Evolutionary conservation across 2,329 filamentous ascomycete genomes (phyloP).

Genomic region (Dactylellina drechsleri): DNA sequence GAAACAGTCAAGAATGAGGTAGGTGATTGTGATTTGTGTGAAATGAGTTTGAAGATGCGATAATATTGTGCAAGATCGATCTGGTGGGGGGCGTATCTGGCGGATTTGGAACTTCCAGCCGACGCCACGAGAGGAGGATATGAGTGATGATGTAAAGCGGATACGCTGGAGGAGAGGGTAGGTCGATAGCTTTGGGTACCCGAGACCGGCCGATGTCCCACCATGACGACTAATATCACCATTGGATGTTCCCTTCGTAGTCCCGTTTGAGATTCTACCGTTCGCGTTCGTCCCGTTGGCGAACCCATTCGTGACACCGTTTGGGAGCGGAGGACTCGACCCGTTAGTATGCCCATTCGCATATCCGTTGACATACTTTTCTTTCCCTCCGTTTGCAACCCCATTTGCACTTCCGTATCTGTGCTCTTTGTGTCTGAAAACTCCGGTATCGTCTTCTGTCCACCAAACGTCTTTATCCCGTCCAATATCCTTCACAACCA

Average conservation of each 20-base stretch:
- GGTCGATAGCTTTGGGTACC: constrained; percentile 25
- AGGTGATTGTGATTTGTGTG: constrained; percentile 17
- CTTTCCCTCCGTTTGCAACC: background rate
- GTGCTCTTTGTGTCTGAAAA: background rate
- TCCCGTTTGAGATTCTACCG: constrained; percentile 14
- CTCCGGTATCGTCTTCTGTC: constrained; percentile 26
- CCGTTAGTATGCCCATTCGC: constrained; percentile 9
- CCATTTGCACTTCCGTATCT: constrained; percentile 18
- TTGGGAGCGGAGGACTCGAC: background rate
- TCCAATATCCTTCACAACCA: constrained; percentile 48
- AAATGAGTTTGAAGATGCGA: constrained; percentile 31
- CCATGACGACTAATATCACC: background rate
- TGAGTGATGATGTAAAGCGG: constrained; percentile 34
- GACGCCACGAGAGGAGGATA: constrained; percentile 38
- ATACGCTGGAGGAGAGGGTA: constrained; percentile 40
- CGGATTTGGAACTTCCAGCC: constrained; percentile 52
- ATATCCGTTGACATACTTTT: background rate
- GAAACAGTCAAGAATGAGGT: constrained; percentile 40
- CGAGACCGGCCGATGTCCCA: constrained; percentile 6
- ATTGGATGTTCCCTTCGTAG: constrained; percentile 23
- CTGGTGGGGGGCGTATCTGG: constrained; percentile 29
- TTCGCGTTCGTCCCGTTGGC: constrained; percentile 13
- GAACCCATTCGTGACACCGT: constrained; percentile 17
- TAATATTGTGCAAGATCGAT: constrained; percentile 7
- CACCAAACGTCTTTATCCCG: constrained; percentile 37